A percentile compares a stretch with the other conserved stretches of the same genome.
These are phyloP conservation scores for Myriosclerotinia scirpicola DNA, from an alignment of 2,329 filamentous ascomycete species.

Conservation along the genomic window DNA sequence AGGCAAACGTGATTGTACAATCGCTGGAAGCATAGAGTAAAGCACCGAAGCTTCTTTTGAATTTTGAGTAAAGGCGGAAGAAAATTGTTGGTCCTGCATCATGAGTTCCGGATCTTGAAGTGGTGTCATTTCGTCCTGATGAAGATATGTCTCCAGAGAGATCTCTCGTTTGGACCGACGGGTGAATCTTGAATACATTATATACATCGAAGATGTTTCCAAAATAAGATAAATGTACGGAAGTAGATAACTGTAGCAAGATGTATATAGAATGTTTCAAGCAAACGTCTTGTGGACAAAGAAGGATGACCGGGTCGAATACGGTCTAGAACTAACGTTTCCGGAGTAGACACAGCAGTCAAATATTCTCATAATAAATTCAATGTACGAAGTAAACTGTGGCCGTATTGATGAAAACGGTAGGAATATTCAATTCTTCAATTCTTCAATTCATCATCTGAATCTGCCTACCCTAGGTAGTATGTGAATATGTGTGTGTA, in stretches of 20 bases:
- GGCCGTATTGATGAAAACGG: not conserved
- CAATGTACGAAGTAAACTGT: not conserved
- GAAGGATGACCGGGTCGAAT: not conserved
- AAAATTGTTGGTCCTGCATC: not conserved
- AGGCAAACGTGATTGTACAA: conserved; percentile 53
- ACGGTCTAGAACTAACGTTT: not conserved
- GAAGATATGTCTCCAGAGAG: conserved; percentile 10
- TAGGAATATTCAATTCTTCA: not conserved
- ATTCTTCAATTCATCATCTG: not conserved
- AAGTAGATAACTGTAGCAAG: not conserved
- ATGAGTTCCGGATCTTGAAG: not conserved
- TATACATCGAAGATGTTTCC: not conserved
- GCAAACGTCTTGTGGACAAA: not conserved
- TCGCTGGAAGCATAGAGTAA: conserved; percentile 54
- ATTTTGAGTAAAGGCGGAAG: conserved; percentile 9
- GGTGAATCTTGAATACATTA: conserved; percentile 3
- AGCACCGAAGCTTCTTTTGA: conserved; percentile 46
- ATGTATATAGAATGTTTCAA: not conserved
- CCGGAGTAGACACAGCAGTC: not conserved
- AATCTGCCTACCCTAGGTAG: not conserved
- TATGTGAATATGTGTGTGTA: too few species aligned
- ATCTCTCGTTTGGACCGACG: not conserved
- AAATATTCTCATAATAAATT: not conserved
- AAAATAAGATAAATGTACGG: not conserved
- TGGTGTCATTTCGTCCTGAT: not conserved